Percentiles rank a stretch among this genome's conserved stretches.
phyloP scores from a whole-genome alignment of 2,329 filamentous ascomycete genomes.

The Paecilomyces sp. region DNA sequence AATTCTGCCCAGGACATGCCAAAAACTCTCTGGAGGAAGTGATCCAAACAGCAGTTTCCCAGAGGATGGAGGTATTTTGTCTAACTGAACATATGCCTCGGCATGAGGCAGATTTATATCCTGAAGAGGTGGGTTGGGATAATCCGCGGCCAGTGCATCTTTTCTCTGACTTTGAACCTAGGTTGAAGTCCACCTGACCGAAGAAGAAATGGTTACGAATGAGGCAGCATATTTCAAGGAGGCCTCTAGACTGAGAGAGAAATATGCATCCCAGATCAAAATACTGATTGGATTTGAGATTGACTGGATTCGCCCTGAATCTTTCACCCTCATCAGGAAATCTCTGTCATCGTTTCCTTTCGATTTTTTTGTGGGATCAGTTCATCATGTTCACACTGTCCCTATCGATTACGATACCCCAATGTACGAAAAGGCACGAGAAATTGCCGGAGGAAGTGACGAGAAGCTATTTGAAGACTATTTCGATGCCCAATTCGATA shows the following conservation, averaged over 20 bases:
- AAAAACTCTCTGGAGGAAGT: slow-evolving; percentile 78
- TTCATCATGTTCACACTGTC: slow-evolving; percentile 80
- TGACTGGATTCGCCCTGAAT: slow-evolving; percentile 77
- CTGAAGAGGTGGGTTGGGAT: slow-evolving; percentile 63
- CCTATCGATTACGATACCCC: slow-evolving; percentile 80
- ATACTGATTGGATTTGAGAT: slow-evolving; percentile 86
- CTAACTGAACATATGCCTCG: slow-evolving; percentile 96
- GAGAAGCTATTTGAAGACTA: slow-evolving; percentile 72
- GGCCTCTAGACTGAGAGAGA: slow-evolving; percentile 62
- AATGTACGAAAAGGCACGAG: slow-evolving; percentile 60
- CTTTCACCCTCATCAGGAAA: slow-evolving; percentile 52
- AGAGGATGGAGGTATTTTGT: slow-evolving; percentile 75
- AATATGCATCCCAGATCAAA: slow-evolving; percentile 64
- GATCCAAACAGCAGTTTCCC: slow-evolving; percentile 66
- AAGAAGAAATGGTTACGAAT: slow-evolving; percentile 38
- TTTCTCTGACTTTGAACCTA: slow-evolving; percentile 5
- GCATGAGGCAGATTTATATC: slow-evolving; percentile 72
- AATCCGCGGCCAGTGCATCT: background rate
- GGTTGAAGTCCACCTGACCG: slow-evolving; percentile 25
- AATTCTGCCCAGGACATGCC: slow-evolving; percentile 91
- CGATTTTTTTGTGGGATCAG: slow-evolving; percentile 87
- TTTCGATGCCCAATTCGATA: slow-evolving; percentile 78
- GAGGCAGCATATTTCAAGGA: slow-evolving; percentile 63
- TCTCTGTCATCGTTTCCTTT: slow-evolving; percentile 57
- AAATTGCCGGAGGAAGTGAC: slow-evolving; percentile 54